Evolutionary conservation across 805 yeast species (phyloP), one percentile per base, ranked within the genome.

Genomic region (Alloascoidea hylecoeti): DNA sequence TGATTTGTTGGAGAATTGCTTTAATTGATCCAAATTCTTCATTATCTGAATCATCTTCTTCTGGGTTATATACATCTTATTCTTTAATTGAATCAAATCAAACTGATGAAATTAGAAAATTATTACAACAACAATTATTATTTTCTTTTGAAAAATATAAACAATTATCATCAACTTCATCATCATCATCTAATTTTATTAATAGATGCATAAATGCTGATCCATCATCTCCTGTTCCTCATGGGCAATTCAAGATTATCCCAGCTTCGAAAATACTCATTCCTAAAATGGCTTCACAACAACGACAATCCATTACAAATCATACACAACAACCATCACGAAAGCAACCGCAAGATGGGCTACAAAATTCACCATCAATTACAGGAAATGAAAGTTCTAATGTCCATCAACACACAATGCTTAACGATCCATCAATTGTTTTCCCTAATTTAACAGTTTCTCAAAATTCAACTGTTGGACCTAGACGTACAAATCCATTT

Each of bases 1-100:
- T 84, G 16, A 42, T 84, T 15, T 64, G 82, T 36, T 84, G 89
- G 80, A 68, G 83, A 44, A 54, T 78, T 34, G 53, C 59, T 5
- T 39, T 23, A 9, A 23, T 23, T 23, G 30, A 23, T 23, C 30
- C 30, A 23, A 23, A n/a, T n/a, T 23, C 30, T 23, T n/a, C 30
- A 23, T 9, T 23, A 9, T n/a, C n/a, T n/a, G n/a, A n/a, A n/a
- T n/a, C n/a, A n/a, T n/a, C n/a, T n/a, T 9, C 9, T n/a, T 9
- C n/a, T 9, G 30, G 30, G n/a, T n/a, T 23, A n/a, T 23, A 9
- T 23, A 23, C 30, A 23, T 9, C 13, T 23, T 9, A 9, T n/a
- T 9, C 30, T n/a, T 9, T 23, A 23, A 23, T n/a, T 9, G 30
- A 23, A n/a, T 23, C 30, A 9, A n/a, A 23, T 9, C 13, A 23